These are phyloP conservation scores for Pholiota adiposa DNA, from an alignment of 1,284 basidiomycete genomes.

Conservation along the genomic window DNA sequence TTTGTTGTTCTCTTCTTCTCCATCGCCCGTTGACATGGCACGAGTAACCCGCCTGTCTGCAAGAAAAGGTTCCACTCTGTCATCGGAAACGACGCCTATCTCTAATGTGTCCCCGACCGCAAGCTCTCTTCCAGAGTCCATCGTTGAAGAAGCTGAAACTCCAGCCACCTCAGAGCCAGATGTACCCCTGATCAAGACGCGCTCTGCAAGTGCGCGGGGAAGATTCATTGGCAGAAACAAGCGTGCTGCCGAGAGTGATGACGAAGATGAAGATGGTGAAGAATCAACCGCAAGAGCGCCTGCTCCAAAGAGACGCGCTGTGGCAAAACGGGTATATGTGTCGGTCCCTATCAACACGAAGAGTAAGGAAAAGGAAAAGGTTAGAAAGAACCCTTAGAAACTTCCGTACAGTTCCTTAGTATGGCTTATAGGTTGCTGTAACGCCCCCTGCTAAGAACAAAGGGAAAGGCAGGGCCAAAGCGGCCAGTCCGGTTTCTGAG, in stretches of 20 bases:
- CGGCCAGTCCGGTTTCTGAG: conserved; percentile 26
- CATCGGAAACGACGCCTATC: conserved; percentile 30
- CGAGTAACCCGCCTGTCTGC: conserved; percentile 35
- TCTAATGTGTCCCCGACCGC: conserved; percentile 46
- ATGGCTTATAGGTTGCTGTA: background rate
- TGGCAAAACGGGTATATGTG: conserved; percentile 47
- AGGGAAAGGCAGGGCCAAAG: conserved; percentile 45
- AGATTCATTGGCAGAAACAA: conserved; percentile 13
- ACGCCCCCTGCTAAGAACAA: conserved; percentile 23
- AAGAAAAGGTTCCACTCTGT: conserved; percentile 22
- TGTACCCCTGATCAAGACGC: conserved; percentile 15
- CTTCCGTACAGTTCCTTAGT: background rate
- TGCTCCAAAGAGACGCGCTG: conserved; percentile 48
- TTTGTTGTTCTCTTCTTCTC: conserved; percentile 18
- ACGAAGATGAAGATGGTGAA: conserved; percentile 20
- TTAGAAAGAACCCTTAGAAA: conserved; percentile 16
- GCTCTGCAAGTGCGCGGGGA: conserved; percentile 14
- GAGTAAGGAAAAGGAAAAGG: conserved; percentile 40
- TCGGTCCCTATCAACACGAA: conserved; percentile 38
- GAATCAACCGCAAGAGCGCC: conserved; percentile 20
- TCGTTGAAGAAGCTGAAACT: conserved; percentile 35
- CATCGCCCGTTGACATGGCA: conserved; percentile 24
- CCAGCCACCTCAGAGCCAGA: conserved; percentile 41
- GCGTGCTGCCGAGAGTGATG: conserved; percentile 17
- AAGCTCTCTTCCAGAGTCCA: conserved; percentile 42